Evolutionary conservation across 768 basidiomycete species (phyloP).

Genomic region (Russula foetens): DNA sequence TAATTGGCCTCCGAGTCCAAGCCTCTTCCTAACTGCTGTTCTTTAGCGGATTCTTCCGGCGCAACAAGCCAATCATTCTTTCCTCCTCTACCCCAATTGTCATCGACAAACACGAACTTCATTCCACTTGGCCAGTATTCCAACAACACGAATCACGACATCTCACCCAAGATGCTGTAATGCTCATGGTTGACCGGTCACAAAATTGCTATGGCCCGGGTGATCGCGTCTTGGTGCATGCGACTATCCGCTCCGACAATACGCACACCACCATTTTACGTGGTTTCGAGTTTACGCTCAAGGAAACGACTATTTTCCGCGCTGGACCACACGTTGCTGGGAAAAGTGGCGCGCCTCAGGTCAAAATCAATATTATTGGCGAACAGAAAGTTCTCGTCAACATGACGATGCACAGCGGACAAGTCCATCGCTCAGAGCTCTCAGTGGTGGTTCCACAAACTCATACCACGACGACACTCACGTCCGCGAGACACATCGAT

Average conservation of each 20-base stretch:
- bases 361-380: slow-evolving; percentile 45
- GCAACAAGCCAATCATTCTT: slow-evolving; percentile 61
- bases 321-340: slow-evolving; percentile 45
- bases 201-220: slow-evolving; percentile 82
- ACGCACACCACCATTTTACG: slow-evolving; percentile 64
- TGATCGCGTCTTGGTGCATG: slow-evolving; percentile 66
- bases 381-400: slow-evolving; percentile 70
- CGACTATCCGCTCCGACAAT: slow-evolving; percentile 64
- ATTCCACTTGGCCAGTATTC: slow-evolving; percentile 91
- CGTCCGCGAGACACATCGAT: slow-evolving; percentile 77
- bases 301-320: slow-evolving; percentile 71
- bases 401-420: slow-evolving; percentile 64
- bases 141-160: slow-evolving; percentile 68
- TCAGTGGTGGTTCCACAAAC: slow-evolving; percentile 58
- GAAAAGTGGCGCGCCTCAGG: slow-evolving; percentile 53
- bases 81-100: slow-evolving; percentile 64
- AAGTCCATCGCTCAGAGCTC: slow-evolving; percentile 65
- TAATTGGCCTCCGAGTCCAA: not conserved
- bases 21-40: not conserved
- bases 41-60: slow-evolving; percentile 70
- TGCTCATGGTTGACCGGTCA: slow-evolving; percentile 65
- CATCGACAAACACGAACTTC: slow-evolving; percentile 90
- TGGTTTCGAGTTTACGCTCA: slow-evolving; percentile 74
- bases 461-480: slow-evolving; percentile 76
- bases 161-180: slow-evolving; percentile 56